Evolutionary conservation across 345 rosid species (phyloP), one percentile per base, ranked within the genome.

Genomic region (Gossypium mustelinum): DNA sequence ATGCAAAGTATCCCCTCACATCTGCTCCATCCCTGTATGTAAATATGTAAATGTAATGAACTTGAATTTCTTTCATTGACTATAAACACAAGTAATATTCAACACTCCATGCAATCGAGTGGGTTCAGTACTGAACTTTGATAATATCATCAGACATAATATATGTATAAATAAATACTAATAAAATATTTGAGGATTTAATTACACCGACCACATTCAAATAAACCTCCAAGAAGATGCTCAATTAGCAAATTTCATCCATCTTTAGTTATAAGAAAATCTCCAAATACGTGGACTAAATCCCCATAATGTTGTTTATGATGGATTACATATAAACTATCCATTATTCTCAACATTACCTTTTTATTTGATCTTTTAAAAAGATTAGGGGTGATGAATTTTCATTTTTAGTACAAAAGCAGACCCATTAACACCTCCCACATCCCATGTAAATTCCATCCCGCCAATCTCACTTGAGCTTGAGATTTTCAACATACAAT

Each of bases 1-100:
- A 92, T 0, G 91, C 97, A 57, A 92, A 94, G 77, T 94, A 87
- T 79, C 98, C 98, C 82, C 88, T 87, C 81, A 90, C 94, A 71
- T 94, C 87, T 20, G 58, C 95, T 76, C 97, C 97, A 25, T 92
- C 97, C 78, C 98, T 92, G 86, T 56, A 48, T 16, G 61, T 12
- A 17, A 54, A 22, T 22, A 58, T 24, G 61, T 56, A 56, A 56
- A 16, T 58, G 27, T 58, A 58, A 58, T 58, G 7, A 58, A 11
- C 16, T 58, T 58, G 13, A 9, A 57, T 39, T 61, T 61, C 65
- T 14, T 60, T 44, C 39, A 60, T 25, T 27, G 2, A 13, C 10
- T 14, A 60, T 27, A 12, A 60, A 27, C 41, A 11, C n/a, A 12
- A 60, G 43, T 25, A 25, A 60, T 60, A 11, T 20, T 24, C 63